Evolutionary conservation across 2,329 filamentous ascomycete genomes (phyloP).

Genomic region (Cladobotryum protrusum): DNA sequence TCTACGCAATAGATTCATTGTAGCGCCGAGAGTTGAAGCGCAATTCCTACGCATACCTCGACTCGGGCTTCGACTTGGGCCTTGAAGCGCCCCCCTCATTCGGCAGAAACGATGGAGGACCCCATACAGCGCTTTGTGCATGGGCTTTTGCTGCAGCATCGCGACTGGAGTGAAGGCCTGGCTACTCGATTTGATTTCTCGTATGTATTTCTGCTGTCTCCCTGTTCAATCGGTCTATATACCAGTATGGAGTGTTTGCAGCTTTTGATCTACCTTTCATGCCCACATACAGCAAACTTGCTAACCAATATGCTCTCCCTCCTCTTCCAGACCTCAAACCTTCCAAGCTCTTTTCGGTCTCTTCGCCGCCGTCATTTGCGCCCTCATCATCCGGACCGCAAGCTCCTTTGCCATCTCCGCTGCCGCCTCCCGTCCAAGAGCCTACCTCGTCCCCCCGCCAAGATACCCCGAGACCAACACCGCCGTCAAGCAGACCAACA

Average conservation of each 20-base stretch:
- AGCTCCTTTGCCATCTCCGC: slow-evolving; percentile 15
- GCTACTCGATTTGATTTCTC: slow-evolving; percentile 17
- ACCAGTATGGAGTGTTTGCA: no score
- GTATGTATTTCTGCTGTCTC: slow-evolving; percentile 16
- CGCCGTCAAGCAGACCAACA: slow-evolving; percentile 50
- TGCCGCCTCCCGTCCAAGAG: slow-evolving; percentile 38
- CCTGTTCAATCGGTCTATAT: slow-evolving; percentile 8
- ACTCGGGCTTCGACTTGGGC: neutral
- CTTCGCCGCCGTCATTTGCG: slow-evolving; percentile 25
- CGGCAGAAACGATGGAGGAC: slow-evolving; percentile 6
- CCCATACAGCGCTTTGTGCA: neutral
- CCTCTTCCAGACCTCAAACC: slow-evolving; percentile 17
- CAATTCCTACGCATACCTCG: neutral
- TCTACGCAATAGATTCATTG: no score
- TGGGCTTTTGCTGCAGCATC: neutral
- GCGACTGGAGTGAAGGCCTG: slow-evolving; percentile 1
- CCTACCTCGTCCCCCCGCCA: slow-evolving; percentile 58
- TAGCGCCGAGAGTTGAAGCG: no score
- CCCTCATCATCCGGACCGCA: slow-evolving; percentile 23
- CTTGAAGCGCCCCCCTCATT: neutral
- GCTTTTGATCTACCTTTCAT: no score
- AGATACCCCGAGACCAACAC: slow-evolving; percentile 52
- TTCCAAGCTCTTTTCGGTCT: slow-evolving; percentile 23
- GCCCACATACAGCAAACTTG: no score
- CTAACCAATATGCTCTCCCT: neutral